Conservation (phyloP, 2,329 filamentous ascomycete genomes). For the Penicillium sumatraense region DNA sequence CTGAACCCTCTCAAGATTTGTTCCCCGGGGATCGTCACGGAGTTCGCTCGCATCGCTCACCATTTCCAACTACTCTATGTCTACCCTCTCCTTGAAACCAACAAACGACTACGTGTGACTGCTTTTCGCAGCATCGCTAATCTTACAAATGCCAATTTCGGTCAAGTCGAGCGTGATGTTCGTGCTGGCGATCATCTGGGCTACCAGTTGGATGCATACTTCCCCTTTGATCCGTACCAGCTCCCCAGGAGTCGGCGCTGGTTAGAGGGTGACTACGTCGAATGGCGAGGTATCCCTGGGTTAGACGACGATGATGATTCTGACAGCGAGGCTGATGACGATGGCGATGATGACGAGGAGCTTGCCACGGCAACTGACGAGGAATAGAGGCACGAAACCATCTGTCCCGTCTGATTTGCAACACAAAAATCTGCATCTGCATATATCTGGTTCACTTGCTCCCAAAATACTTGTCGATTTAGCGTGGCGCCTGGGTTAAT, state of each 20-base stretch:
- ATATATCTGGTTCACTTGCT: neutral
- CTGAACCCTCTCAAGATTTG: constrained; percentile 96
- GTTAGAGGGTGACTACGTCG: constrained; percentile 82
- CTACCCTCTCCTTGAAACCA: constrained; percentile 83
- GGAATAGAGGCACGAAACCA: constrained; percentile 30
- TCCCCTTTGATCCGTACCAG: constrained; percentile 96
- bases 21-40: constrained; percentile 83
- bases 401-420: no score
- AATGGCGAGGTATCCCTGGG: constrained; percentile 77
- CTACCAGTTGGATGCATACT: constrained; percentile 90
- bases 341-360: constrained; percentile 44
- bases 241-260: constrained; percentile 84
- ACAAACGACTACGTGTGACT: constrained; percentile 84
- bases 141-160: constrained; percentile 44
- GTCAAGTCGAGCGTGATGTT: constrained; percentile 58
- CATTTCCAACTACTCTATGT: constrained; percentile 89
- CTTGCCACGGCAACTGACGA: constrained; percentile 51
- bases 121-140: constrained; percentile 59
- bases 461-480: constrained; percentile 17
- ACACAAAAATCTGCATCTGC: neutral
- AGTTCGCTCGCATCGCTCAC: constrained; percentile 87
- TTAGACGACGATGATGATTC: constrained; percentile 64
- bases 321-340: constrained; percentile 41
- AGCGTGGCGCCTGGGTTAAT: constrained; percentile 34
- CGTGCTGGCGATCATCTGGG: constrained; percentile 70